Percentiles rank a stretch among this genome's conserved stretches.
phyloP scores from a whole-genome alignment of 2,329 filamentous ascomycete genomes.

The Truncatella angustata region DNA sequence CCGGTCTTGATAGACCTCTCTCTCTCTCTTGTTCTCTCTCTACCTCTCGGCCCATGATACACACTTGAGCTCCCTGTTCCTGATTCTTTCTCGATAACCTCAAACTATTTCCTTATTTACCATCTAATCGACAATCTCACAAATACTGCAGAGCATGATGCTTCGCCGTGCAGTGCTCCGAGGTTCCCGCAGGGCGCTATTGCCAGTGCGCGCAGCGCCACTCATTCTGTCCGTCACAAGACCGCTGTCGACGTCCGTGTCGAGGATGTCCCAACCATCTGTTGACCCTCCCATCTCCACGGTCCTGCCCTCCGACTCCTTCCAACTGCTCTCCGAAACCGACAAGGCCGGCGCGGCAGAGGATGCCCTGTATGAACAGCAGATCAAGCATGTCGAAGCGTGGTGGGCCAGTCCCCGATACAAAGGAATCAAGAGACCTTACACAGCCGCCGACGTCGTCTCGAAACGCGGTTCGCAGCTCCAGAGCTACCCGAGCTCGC shows the following conservation, averaged over 20 bases:
- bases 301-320: constrained; percentile 68
- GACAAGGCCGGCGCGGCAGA: constrained; percentile 78
- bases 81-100: too few relatives aligned
- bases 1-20: too few relatives aligned
- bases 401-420: constrained; percentile 91
- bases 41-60: too few relatives aligned
- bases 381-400: constrained; percentile 78
- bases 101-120: too few relatives aligned
- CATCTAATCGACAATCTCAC: too few relatives aligned
- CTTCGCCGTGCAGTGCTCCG: constrained; percentile 25
- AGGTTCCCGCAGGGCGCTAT: constrained; percentile 21
- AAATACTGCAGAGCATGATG: constrained; percentile 18
- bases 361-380: constrained; percentile 79
- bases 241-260: constrained; percentile 37
- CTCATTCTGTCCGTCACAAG: constrained; percentile 16
- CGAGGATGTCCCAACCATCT: constrained; percentile 56
- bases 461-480: constrained; percentile 87
- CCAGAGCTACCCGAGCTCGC: constrained; percentile 85
- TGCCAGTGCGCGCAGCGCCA: constrained; percentile 15
- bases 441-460: constrained; percentile 86
- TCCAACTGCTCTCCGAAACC: constrained; percentile 77
- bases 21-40: too few relatives aligned
- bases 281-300: constrained; percentile 62
- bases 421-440: constrained; percentile 86
- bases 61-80: too few relatives aligned